Evolutionary conservation across 208 protist species (phyloP).

Genomic region (Vickermania ingenoplastis): DNA sequence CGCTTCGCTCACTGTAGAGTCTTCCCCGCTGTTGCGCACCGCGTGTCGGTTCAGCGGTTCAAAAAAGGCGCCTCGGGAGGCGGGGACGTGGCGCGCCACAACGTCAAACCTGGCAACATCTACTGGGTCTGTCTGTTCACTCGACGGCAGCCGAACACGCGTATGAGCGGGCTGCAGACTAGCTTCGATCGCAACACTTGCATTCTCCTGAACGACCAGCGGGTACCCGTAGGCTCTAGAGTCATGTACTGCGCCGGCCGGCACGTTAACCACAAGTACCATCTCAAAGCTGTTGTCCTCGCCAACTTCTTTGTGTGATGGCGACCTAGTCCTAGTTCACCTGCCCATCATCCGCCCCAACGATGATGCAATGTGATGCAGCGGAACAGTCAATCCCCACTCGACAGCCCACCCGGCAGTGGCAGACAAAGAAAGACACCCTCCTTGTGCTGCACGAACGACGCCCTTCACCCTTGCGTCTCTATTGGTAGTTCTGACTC

Average conservation of each 20-base stretch:
- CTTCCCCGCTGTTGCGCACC: slow-evolving; percentile 81
- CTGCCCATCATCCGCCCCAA: too few species aligned
- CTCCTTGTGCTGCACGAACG: too few species aligned
- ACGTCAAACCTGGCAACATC: slow-evolving; percentile 81
- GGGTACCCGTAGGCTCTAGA: slow-evolving; percentile 77
- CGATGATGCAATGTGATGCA: too few species aligned
- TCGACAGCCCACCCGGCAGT: too few species aligned
- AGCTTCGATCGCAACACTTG: slow-evolving; percentile 90
- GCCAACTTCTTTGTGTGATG: slow-evolving; percentile 90
- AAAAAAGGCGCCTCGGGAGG: slow-evolving; percentile 61
- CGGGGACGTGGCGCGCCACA: slow-evolving; percentile 54
- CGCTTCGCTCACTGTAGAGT: slow-evolving; percentile 85
- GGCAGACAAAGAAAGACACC: too few species aligned
- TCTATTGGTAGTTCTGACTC: slow-evolving; percentile 3
- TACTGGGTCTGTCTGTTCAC: slow-evolving; percentile 88
- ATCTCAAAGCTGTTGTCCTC: slow-evolving; percentile 86
- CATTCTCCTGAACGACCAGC: slow-evolving; percentile 88
- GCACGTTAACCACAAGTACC: slow-evolving; percentile 90
- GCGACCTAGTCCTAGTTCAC: too few species aligned
- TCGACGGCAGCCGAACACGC: slow-evolving; percentile 73
- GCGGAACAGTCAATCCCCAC: too few species aligned
- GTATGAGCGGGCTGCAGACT: slow-evolving; percentile 82
- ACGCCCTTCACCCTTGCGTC: slow-evolving; percentile 1
- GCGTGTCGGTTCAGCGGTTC: slow-evolving; percentile 86
- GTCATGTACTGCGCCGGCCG: slow-evolving; percentile 88